Evolutionary conservation across 2,329 filamentous ascomycete genomes (phyloP).

Genomic region (Seiridium unicorne): DNA sequence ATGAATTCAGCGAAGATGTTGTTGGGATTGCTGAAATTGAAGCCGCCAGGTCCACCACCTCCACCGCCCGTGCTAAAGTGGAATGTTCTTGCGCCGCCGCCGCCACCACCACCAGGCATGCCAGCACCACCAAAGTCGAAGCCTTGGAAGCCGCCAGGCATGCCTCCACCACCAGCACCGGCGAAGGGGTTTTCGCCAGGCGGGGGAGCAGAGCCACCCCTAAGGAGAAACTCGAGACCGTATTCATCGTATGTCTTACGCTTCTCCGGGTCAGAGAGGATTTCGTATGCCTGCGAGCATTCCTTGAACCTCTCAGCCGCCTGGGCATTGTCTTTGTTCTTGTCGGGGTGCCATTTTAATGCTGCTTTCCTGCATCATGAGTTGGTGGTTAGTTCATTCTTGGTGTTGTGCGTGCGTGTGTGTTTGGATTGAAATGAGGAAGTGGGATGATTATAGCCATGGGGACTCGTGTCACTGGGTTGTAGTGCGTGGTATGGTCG

Average conservation of each 20-base stretch:
- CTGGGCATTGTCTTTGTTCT: conserved; percentile 88
- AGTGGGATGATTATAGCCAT: too few relatives aligned
- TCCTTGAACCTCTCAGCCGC: conserved; percentile 97
- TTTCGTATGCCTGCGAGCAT: conserved; percentile 95
- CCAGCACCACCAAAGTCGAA: conserved; percentile 52
- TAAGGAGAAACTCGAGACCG: conserved; percentile 88
- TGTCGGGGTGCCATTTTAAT: conserved; percentile 93
- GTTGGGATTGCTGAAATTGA: conserved; percentile 80
- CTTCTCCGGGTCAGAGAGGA: conserved; percentile 95
- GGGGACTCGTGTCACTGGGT: too few relatives aligned
- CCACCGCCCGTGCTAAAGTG: conserved; percentile 60
- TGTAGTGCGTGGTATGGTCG: too few relatives aligned
- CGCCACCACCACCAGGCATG: conserved; percentile 31
- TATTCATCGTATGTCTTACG: conserved; percentile 93
- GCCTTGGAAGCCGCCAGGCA: conserved; percentile 53
- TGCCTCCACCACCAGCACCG: conserved; percentile 45
- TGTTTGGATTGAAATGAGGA: too few relatives aligned
- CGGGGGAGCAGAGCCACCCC: conserved; percentile 70
- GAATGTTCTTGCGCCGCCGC: conserved; percentile 55
- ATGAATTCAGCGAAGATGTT: conserved; percentile 85
- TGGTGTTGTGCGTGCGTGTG: too few relatives aligned
- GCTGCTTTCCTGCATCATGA: conserved; percentile 67
- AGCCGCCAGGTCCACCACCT: conserved; percentile 58
- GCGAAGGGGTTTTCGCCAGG: conserved; percentile 63
- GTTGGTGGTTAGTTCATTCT: conserved; percentile 31